phyloP scores from a whole-genome alignment of 768 basidiomycete species.

The Sporobolomyces roseus region DNA sequence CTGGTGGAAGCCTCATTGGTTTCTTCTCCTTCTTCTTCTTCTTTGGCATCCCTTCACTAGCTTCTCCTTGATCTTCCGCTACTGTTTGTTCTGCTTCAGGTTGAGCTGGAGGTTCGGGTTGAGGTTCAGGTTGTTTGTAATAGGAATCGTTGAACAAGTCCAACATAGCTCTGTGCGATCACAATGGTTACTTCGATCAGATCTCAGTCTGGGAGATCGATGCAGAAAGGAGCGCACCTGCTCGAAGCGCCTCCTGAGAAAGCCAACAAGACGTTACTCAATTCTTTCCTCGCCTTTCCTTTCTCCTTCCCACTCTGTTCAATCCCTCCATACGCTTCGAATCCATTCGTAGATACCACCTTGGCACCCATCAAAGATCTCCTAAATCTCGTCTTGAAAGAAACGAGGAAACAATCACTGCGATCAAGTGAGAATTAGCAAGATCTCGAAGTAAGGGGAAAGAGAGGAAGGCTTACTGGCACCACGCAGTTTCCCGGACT shows the following conservation, averaged over 20 bases:
- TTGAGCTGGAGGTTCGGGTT: background rate
- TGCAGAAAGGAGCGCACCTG: background rate
- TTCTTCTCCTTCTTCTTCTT: conserved; percentile 1
- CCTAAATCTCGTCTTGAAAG: conserved; percentile 12
- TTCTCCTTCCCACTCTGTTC: background rate
- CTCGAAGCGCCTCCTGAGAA: conserved; percentile 26
- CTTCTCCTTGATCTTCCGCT: background rate
- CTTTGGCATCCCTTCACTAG: background rate
- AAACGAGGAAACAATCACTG: conserved; percentile 29
- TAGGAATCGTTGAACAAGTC: conserved; percentile 31
- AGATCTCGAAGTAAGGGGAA: background rate
- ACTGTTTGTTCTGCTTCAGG: background rate
- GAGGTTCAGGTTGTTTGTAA: background rate
- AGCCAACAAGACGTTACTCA: conserved; percentile 21
- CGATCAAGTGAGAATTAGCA: background rate
- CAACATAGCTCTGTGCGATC: conserved; percentile 27
- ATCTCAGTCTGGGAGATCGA: background rate
- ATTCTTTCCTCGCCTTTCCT: background rate
- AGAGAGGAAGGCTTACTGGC: conserved; percentile 13
- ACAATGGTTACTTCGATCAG: background rate
- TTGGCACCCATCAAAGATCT: conserved; percentile 13
- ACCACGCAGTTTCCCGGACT: conserved; percentile 15
- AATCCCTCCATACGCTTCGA: background rate
- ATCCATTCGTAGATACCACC: background rate
- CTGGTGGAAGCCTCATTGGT: background rate